Percentiles rank a stretch among this genome's conserved stretches.
Evolutionary conservation across 2,329 filamentous ascomycete genomes (phyloP).

Genomic region (Alternaria brassicicola): DNA sequence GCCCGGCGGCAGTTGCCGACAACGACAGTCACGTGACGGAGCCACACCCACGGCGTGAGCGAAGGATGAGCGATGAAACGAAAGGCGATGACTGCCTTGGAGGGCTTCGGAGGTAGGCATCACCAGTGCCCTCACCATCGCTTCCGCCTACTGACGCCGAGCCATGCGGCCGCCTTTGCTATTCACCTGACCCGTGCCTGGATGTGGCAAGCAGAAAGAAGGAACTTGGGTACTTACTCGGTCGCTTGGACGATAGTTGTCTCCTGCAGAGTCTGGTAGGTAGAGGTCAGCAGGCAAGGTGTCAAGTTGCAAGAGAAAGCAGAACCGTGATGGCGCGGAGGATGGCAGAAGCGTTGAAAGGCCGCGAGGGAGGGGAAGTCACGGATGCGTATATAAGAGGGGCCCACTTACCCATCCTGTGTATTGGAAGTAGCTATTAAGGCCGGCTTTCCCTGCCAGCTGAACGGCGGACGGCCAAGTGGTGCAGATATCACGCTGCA

Average conservation of each 20-base stretch:
- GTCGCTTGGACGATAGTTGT: constrained; percentile 35
- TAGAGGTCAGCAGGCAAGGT: constrained; percentile 26
- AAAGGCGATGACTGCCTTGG: constrained; percentile 8
- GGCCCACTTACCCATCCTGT: constrained; percentile 39
- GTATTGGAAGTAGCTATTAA: constrained; percentile 32
- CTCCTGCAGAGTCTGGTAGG: constrained; percentile 27
- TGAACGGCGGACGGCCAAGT: constrained; percentile 43
- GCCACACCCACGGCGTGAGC: constrained; percentile 1
- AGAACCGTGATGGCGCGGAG: constrained; percentile 33
- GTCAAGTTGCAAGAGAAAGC: constrained; percentile 22
- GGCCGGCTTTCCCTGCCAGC: constrained; percentile 38
- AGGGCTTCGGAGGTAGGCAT: neutral
- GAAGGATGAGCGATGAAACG: neutral
- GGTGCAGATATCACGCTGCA: constrained; percentile 40
- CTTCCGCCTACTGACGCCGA: neutral
- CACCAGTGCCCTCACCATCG: neutral
- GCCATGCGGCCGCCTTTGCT: constrained; percentile 7
- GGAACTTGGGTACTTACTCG: constrained; percentile 26
- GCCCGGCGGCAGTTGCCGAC: constrained; percentile 27
- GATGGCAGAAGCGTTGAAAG: constrained; percentile 16
- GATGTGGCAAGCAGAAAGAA: constrained; percentile 8
- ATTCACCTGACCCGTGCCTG: constrained; percentile 1
- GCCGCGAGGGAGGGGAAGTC: constrained; percentile 23
- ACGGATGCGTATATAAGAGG: constrained; percentile 17
- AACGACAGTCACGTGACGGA: constrained; percentile 17